Evolutionary conservation across 306 rosid genomes (phyloP).

Genomic region (Pyrus betulifolia): DNA sequence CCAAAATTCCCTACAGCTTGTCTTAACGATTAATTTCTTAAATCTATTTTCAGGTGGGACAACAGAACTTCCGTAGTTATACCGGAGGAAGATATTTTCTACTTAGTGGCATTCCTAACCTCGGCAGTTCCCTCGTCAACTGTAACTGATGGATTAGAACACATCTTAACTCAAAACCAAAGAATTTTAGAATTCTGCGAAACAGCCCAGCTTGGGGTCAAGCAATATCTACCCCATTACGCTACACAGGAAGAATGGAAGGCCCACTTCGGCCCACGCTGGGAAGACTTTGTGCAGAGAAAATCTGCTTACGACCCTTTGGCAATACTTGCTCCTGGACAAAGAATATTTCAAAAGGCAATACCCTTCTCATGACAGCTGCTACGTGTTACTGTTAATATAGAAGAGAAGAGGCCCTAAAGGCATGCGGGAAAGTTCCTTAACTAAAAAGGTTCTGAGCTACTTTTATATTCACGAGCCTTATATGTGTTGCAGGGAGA

Average conservation of each 20-base stretch:
- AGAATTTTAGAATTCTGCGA: conserved; percentile 77
- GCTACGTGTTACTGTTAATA: neutral
- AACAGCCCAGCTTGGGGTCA: conserved; percentile 59
- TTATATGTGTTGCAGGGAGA: conserved; percentile 16
- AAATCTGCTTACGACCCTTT: conserved; percentile 83
- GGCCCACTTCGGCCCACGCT: conserved; percentile 80
- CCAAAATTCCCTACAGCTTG: neutral
- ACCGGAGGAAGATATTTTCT: conserved; percentile 88
- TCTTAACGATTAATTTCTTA: neutral
- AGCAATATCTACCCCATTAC: conserved; percentile 87
- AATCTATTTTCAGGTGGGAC: conserved; percentile 74
- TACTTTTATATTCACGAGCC: conserved; percentile 9
- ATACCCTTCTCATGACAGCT: conserved; percentile 35
- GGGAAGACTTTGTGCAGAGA: conserved; percentile 68
- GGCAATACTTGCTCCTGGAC: conserved; percentile 84
- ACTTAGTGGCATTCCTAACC: conserved; percentile 75
- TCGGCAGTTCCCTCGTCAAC: conserved; percentile 79
- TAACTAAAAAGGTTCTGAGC: conserved; percentile 18
- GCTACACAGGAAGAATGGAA: conserved; percentile 65
- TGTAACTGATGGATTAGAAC: conserved; percentile 72
- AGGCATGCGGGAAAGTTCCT: conserved; percentile 17
- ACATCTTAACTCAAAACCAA: conserved; percentile 68
- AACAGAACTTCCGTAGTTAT: conserved; percentile 57
- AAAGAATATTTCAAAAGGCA: conserved; percentile 72
- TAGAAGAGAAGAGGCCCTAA: conserved; percentile 15